These are phyloP conservation scores for Avena atlantica DNA, from an alignment of 176 grass and related monocot species.

Conservation along the genomic window DNA sequence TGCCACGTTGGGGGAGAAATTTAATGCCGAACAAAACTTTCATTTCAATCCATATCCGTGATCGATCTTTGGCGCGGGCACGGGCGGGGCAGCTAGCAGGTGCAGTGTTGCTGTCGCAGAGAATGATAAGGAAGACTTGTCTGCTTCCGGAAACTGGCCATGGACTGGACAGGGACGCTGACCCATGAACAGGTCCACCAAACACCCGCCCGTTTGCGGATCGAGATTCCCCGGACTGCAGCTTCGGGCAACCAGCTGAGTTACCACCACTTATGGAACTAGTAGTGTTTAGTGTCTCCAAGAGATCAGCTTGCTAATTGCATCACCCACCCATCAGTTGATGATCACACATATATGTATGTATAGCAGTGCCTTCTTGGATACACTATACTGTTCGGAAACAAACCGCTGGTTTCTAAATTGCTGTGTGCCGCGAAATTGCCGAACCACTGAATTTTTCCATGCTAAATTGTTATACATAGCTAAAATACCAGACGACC, in stretches of 20 bases:
- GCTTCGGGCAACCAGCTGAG: not conserved
- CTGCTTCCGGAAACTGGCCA: conserved; percentile 9
- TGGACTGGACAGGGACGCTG: conserved; percentile 10
- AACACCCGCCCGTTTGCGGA: not conserved
- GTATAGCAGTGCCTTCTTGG: not conserved
- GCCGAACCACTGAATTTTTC: not conserved
- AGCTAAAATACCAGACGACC: too few relatives aligned
- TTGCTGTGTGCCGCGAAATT: not conserved
- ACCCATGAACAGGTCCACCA: conserved; percentile 21
- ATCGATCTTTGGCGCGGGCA: conserved; percentile 2
- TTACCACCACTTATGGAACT: not conserved
- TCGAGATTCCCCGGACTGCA: conserved; percentile 12
- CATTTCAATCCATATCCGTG: conserved; percentile 39
- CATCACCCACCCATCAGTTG: too few relatives aligned
- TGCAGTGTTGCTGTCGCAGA: conserved; percentile 54
- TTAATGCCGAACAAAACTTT: conserved; percentile 13
- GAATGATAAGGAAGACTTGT: conserved; percentile 50
- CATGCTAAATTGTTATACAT: too few relatives aligned
- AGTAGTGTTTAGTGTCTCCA: not conserved
- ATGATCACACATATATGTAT: not conserved
- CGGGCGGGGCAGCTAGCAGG: not conserved
- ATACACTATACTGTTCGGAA: not conserved
- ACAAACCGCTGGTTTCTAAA: not conserved
- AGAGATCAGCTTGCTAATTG: too few relatives aligned
- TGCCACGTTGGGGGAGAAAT: conserved; percentile 23